Evolutionary conservation across 2,329 filamentous ascomycete genomes (phyloP), one percentile per base, ranked within the genome.

Genomic region (Knufia fluminis): DNA sequence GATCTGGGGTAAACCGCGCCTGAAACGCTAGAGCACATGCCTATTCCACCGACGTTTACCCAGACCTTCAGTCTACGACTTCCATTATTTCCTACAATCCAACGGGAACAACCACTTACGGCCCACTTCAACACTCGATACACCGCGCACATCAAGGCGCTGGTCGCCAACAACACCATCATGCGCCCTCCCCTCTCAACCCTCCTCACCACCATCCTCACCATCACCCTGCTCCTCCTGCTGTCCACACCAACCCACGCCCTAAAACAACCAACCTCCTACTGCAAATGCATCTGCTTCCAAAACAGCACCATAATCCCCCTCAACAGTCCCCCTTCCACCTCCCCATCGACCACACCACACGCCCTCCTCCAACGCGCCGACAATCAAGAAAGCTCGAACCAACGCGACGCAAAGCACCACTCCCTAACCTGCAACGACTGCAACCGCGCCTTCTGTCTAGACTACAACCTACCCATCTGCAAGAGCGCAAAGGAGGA

Each of bases 221-320:
- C 45, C 47, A 23, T 35, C 19, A 24, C 49, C 31, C 32, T 44
- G n/a, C 9, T 41, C 7, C n/a, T n/a, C n/a, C n/a, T n/a, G n/a
- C n/a, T n/a, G n/a, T n/a, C n/a, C n/a, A n/a, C n/a, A n/a, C n/a
- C n/a, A n/a, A n/a, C n/a, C n/a, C 20, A 31, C 4, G 40, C 52
- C 32, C 39, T 49, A 3, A 45, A 39, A 46, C 49, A 53, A 28
- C 72, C 74, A 20, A 78, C 79, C 14, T 82, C 79, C 51, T 85
- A 83, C 66, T 85, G 81, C 75, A 85, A 84, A 76, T 85, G 81
- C 64, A 83, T 79, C 50, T 84, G 81, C 65, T 79, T 79, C 66
- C 73, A 73, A 45, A 83, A 84, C 62, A 80, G 75, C 66, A 83
- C 79, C 48, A 82, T 85, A 46, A 83, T 85, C 56, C 76, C 79